Evolutionary conservation across 1,284 basidiomycete species (phyloP), one percentile per base, ranked within the genome.

Genomic region (Heterobasidion irregulare): DNA sequence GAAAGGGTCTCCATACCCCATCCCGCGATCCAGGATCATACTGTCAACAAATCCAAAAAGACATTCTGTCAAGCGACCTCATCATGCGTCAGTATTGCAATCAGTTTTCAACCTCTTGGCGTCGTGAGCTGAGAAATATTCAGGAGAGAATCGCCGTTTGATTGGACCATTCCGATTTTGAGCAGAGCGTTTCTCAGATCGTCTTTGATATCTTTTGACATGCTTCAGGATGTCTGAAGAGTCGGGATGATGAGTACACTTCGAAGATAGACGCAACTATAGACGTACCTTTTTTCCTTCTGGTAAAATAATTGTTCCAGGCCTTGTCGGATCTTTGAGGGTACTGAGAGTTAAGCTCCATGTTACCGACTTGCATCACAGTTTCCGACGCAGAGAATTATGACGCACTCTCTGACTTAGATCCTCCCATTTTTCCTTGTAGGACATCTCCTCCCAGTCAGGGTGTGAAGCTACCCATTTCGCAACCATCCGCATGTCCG

Each of bases 401-500:
- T 5, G 26, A 26, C 26, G 26, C 26, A 26, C 26, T 6, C 6
- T 26, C 26, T 26, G 26, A 26, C 26, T 26, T 26, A 26, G 26
- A 26, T 26, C 26, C 26, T 26, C 26, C 82, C 82, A 88, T 61
- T 75, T 75, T 41, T 78, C 76, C 54, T 68, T 74, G 1, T 59
- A 59, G n/a, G 69, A 62, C 59, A 71, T 66, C 38, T 63, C 61
- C 33, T 73, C 63, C 72, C 79, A 86, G 55, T 76, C 64, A 2
- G 71, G 66, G 70, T 54, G 18, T 34, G 46, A 45, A 13, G 77
- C 76, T 32, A 85, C 76, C 65, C 83, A 76, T 59, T 75, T 78
- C 12, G 83, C 81, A 50, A 80, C 70, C 50, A 77, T 71, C 57
- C 79, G 77, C 56, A 77, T 66, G 63, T 87, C 86, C n/a, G 79